Conservation (phyloP, 169 alveolate genomes). For the Cryptosporidium baileyi region DNA sequence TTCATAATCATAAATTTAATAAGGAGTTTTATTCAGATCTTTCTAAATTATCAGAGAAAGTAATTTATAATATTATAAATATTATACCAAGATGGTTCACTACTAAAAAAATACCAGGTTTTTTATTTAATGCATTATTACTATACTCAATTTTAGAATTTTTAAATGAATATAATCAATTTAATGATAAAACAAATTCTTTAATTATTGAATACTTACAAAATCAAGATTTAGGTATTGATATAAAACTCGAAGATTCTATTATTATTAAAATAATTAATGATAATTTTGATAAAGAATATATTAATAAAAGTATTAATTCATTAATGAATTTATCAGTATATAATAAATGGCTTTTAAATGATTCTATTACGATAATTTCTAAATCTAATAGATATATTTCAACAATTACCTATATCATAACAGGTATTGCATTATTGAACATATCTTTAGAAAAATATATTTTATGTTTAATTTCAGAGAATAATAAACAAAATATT, state of each 20-base stretch:
- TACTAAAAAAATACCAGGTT: background rate
- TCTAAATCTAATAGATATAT: background rate
- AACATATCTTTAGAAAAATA: background rate
- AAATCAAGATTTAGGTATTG: background rate
- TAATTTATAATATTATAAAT: background rate
- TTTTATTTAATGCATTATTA: slow-evolving; percentile 2
- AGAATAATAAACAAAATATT: background rate
- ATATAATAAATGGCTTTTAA: slow-evolving; percentile 12
- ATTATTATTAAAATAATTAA: background rate
- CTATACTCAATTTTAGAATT: slow-evolving; percentile 5
- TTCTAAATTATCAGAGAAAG: background rate
- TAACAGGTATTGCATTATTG: background rate
- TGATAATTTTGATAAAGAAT: background rate
- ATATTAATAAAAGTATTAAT: background rate
- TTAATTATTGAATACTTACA: slow-evolving; percentile 1
- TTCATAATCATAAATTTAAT: background rate
- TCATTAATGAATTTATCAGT: background rate
- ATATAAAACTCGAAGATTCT: slow-evolving; percentile 4
- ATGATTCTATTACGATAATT: background rate
- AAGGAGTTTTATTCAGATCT: background rate
- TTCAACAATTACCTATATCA: background rate
- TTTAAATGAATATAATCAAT: too few species aligned
- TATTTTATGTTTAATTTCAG: background rate
- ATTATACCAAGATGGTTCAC: slow-evolving; percentile 12
- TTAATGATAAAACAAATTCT: too few species aligned